Evolutionary conservation across 768 basidiomycete species (phyloP), one percentile per base, ranked within the genome.

Genomic region (Kondoa malvinella): DNA sequence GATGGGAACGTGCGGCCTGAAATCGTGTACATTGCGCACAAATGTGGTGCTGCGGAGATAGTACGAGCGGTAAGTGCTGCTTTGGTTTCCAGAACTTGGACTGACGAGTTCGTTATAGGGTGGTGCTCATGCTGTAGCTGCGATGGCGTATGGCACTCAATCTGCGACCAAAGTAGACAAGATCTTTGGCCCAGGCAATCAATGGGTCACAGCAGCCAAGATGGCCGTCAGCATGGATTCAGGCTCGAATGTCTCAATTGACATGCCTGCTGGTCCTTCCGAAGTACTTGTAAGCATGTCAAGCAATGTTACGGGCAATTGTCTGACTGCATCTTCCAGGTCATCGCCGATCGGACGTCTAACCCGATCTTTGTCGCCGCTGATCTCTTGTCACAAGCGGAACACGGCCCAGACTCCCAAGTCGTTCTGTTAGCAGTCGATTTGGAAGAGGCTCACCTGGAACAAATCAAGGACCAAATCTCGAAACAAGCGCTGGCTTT

Each of bases 191-290:
- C 95, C 95, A 3, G 95, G 95, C 29, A 99, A 99, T 76, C 95
- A 97, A 77, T 99, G 92, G 91, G 95, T 99, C 27, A 99, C 94
- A 1, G 95, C 95, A 1, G 95, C 94, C 64, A 99, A 99, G 80
- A 96, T 99, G 95, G 78, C 94, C 66, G 94, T 99, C 29, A 92
- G 96, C 76, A 99, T 97, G 77, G 95, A 99, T 75, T 92, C 92
- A 15, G 88, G 92, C 73, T 94, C 95, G 8, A 78, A 92, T 70
- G 92, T 96, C 4, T 88, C 89, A 17, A 99, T 97, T 73, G 95
- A 99, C 77, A 97, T 99, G 90, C 95, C 95, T 62, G 95, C 95
- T 34, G 95, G 95, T 4, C 95, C 95, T 31, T 92, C 89, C 2
- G 95, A 99, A 78, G 94, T 99, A 27, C 80, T 99, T 74, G 95